Evolutionary conservation across 1,284 basidiomycete species (phyloP).

Genomic region (Malassezia nana): DNA sequence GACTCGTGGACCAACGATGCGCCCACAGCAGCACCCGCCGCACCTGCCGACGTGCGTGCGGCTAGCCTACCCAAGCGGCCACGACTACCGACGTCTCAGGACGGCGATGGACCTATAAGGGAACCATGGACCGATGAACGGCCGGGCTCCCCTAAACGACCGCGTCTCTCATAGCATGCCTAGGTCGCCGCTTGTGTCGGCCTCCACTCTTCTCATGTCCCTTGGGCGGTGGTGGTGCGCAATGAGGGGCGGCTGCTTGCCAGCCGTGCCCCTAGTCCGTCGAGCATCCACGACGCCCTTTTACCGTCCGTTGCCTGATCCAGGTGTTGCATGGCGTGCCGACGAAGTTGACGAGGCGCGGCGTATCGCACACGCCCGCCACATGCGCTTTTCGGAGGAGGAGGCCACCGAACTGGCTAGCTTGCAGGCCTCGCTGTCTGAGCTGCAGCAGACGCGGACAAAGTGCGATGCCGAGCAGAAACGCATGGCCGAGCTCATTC

Average conservation of each 20-base stretch:
- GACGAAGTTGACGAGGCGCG: slow-evolving; percentile 10
- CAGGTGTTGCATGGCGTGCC: slow-evolving; percentile 8
- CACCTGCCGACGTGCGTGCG: neutral
- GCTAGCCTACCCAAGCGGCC: neutral
- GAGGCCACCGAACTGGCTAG: slow-evolving; percentile 1
- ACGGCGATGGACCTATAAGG: neutral
- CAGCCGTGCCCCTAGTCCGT: neutral
- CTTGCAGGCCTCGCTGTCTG: neutral
- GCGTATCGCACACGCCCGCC: neutral
- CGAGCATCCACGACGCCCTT: slow-evolving; percentile 1
- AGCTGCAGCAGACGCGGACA: neutral
- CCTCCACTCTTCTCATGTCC: neutral
- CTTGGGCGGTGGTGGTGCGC: neutral
- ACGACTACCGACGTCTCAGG: neutral
- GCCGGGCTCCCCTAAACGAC: neutral
- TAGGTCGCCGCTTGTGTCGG: neutral
- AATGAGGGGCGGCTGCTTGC: neutral
- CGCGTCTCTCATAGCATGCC: neutral
- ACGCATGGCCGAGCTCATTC: slow-evolving; percentile 3
- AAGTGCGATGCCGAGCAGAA: slow-evolving; percentile 9
- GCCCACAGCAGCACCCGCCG: neutral
- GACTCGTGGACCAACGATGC: neutral
- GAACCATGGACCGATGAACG: neutral
- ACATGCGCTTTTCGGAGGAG: slow-evolving; percentile 7
- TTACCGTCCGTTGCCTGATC: slow-evolving; percentile 12